Percentiles rank a stretch among this genome's conserved stretches.
phyloP scores from a whole-genome alignment of 768 basidiomycete genomes.

The Suillus clintonianus region DNA sequence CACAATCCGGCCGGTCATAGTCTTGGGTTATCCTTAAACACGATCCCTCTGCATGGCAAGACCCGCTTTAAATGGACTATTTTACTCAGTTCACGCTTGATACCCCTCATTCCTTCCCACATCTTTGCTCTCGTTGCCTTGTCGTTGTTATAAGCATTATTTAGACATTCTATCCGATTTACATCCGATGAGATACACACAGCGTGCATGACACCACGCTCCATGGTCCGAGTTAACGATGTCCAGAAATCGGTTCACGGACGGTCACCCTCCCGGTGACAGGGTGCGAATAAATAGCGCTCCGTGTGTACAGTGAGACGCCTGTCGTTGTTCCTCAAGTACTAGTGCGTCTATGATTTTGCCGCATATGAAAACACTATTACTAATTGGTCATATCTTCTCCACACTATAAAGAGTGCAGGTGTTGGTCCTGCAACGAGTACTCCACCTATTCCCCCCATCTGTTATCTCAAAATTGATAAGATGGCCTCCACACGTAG shows the following conservation, averaged over 20 bases:
- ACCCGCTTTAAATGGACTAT: neutral
- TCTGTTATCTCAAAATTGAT: constrained; percentile 13
- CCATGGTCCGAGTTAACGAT: neutral
- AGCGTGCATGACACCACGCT: neutral
- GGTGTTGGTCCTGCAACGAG: constrained; percentile 2
- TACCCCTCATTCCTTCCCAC: constrained; percentile 4
- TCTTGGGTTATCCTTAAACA: neutral
- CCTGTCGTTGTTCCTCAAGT: neutral
- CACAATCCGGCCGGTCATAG: constrained; percentile 13
- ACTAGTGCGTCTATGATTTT: neutral
- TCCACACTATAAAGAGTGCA: constrained; percentile 11
- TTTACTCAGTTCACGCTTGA: neutral
- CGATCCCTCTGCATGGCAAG: neutral
- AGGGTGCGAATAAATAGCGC: neutral
- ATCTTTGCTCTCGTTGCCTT: neutral
- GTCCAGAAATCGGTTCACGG: neutral
- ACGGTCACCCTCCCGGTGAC: neutral
- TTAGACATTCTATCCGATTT: constrained; percentile 6
- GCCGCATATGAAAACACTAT: neutral
- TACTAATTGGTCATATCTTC: constrained; percentile 6
- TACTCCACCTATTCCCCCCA: neutral
- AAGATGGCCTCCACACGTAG: constrained; percentile 20
- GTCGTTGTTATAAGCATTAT: constrained; percentile 2
- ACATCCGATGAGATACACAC: constrained; percentile 2
- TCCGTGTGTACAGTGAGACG: neutral